These are phyloP conservation scores for Trifolium subterraneum DNA, from an alignment of 306 rosid species.

Conservation along the genomic window DNA sequence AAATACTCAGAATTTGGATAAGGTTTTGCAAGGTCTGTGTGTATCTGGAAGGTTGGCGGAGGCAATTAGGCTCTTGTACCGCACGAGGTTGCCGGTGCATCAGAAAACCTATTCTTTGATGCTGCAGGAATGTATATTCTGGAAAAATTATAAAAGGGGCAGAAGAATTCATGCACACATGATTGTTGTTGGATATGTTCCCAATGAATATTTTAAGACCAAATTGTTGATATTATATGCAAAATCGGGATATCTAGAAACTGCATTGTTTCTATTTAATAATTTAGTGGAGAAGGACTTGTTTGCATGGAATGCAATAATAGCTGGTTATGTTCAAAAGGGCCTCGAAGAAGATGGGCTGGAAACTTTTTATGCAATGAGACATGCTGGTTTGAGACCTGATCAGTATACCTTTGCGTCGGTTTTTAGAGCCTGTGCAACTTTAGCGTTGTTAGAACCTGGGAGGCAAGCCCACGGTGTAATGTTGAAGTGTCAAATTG, in stretches of 20 bases:
- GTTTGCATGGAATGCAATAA: constrained; percentile 77
- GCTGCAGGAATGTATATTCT: constrained; percentile 78
- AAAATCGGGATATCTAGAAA: constrained; percentile 65
- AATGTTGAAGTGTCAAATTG: constrained; percentile 65
- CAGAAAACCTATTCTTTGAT: constrained; percentile 65
- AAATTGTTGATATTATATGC: constrained; percentile 69
- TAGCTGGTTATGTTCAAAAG: constrained; percentile 65
- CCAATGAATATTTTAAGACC: constrained; percentile 60
- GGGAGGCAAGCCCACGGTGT: constrained; percentile 71
- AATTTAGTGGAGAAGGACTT: constrained; percentile 52
- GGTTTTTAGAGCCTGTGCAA: constrained; percentile 72
- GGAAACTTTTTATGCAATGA: constrained; percentile 63
- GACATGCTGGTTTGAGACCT: constrained; percentile 67
- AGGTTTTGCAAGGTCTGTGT: constrained; percentile 58
- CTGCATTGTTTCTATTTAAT: constrained; percentile 57
- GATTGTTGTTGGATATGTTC: constrained; percentile 64
- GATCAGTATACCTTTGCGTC: constrained; percentile 84
- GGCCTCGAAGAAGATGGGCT: constrained; percentile 64
- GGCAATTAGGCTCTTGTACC: constrained; percentile 65
- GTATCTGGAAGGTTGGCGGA: constrained; percentile 65
- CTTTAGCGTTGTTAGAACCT: constrained; percentile 68
- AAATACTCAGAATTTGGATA: constrained; percentile 49
- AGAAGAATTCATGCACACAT: constrained; percentile 67
- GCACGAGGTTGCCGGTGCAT: constrained; percentile 45
- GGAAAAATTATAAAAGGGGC: constrained; percentile 64